phyloP scores from a whole-genome alignment of 805 yeast genomes.

The Candida manassasensis region DNA sequence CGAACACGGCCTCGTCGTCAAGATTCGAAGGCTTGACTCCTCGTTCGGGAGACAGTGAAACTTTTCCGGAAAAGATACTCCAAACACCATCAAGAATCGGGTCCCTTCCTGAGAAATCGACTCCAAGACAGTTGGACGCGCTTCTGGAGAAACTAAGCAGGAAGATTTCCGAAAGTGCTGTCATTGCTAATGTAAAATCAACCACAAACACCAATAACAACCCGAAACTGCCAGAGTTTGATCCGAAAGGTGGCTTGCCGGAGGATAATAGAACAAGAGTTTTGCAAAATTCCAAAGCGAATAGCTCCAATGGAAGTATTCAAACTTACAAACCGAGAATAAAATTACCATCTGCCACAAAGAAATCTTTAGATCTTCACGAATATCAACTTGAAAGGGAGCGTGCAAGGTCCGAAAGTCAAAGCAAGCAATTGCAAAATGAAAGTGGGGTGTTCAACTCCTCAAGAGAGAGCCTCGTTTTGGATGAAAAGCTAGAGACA shows the following conservation, averaged over 20 bases:
- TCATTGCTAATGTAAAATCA: not conserved
- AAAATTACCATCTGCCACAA: slow-evolving; percentile 27
- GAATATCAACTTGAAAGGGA: slow-evolving; percentile 2
- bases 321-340: slow-evolving; percentile 28
- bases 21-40: not conserved
- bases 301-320: slow-evolving; percentile 16
- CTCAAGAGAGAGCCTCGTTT: no score
- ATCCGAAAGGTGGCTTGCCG: no score
- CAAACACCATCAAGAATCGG: no score
- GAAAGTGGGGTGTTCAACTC: no score
- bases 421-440: not conserved
- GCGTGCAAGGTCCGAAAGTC: not conserved
- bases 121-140: slow-evolving; percentile 6
- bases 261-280: slow-evolving; percentile 13
- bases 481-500: no score
- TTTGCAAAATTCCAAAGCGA: not conserved
- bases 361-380: slow-evolving; percentile 11
- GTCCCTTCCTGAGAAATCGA: no score
- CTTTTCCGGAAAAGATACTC: slow-evolving; percentile 2
- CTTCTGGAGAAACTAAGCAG: slow-evolving; percentile 5
- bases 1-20: not conserved
- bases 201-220: slow-evolving; percentile 7
- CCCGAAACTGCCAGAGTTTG: no score
- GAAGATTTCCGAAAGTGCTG: slow-evolving; percentile 2
- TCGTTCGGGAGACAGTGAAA: not conserved